Base-by-base conservation (phyloP, 2,329 filamentous ascomycete genomes). In the Sporothrix brunneoviolacea region DNA sequence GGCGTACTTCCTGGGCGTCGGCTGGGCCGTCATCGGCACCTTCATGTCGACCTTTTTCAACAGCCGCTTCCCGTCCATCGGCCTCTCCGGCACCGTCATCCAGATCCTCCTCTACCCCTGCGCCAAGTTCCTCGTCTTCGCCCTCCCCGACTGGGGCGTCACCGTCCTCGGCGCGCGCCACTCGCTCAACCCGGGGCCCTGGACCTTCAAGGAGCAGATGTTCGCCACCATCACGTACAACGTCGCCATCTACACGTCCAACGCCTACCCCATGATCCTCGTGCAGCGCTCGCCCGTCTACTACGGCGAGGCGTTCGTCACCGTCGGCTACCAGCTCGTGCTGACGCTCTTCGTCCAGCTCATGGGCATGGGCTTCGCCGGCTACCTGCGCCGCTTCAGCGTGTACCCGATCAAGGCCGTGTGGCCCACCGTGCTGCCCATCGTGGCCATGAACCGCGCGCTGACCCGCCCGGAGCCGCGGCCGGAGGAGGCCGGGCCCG, bases 71-170 rank as follows among this genome's bases (percentile, higher is more conserved):
- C 69, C 68, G 2, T 60, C 61, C 33, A 70, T 70, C 39, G 55
- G 55, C 35, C 53, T 69, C 7, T 61, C 58, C 46, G 61, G 65
- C 7, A 61, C 63, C 21, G 68, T 71, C 6, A 67, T 70, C 44
- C 72, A 75, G 59, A 70, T 75, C 37, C 61, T 75, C 4, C 64
- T 75, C 0, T 75, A 65, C 16, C 75, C 75, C 0, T 66, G 72
- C 18, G 75, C 69, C 5, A 70, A 70, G 37, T 61, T 68, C 8
- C 62, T 75, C 30, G 72, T 71, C 12, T 67, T 57, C 36, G 54
- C 65, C 13, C 57, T 78, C 0, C 75, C 75, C 0, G 68, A 71
- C 46, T 72, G 69, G 64, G 68, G 70, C 4, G 52, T 77, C 50
- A 70, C 64, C 0, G 47, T 75, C 5, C 64, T 64, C 7, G 68